Conservation (phyloP, 2,329 filamentous ascomycete species). For the Neofusicoccum parvum region DNA sequence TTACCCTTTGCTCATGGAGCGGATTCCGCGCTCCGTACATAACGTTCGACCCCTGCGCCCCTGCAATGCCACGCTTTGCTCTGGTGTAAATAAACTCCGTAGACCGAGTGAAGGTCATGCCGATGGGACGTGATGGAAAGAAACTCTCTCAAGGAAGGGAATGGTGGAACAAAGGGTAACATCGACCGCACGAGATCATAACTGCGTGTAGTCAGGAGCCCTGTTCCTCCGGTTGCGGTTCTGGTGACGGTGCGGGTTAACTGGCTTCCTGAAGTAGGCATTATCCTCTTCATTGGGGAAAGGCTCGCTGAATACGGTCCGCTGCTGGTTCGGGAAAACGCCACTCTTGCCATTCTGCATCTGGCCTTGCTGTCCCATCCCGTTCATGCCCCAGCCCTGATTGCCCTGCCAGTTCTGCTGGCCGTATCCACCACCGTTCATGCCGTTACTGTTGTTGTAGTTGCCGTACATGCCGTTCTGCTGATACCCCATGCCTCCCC, state of each 20-base stretch:
- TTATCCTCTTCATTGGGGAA: constrained; percentile 74
- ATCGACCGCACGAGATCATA: constrained; percentile 48
- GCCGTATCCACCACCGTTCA: constrained; percentile 49
- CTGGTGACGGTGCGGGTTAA: constrained; percentile 90
- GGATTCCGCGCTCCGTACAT: background rate
- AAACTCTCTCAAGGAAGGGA: background rate
- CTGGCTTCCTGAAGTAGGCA: constrained; percentile 92
- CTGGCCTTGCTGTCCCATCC: constrained; percentile 20
- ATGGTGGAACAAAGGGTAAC: background rate
- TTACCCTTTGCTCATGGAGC: background rate
- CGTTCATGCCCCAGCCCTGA: constrained; percentile 20
- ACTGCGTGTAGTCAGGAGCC: constrained; percentile 87
- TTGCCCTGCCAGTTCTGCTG: constrained; percentile 30
- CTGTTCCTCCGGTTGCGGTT: constrained; percentile 77
- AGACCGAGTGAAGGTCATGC: constrained; percentile 2
- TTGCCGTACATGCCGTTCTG: constrained; percentile 40
- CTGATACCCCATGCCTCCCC: constrained; percentile 29
- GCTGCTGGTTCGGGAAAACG: constrained; percentile 61
- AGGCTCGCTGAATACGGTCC: constrained; percentile 55
- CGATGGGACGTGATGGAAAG: background rate
- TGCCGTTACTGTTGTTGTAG: constrained; percentile 37
- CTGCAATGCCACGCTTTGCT: constrained; percentile 16
- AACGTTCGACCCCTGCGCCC: constrained; percentile 3
- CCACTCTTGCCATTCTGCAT: constrained; percentile 30
- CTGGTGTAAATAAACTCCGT: constrained; percentile 1